Base-by-base conservation (phyloP, 108 stramenopile species). In the Aurantiochytrium sp. region DNA sequence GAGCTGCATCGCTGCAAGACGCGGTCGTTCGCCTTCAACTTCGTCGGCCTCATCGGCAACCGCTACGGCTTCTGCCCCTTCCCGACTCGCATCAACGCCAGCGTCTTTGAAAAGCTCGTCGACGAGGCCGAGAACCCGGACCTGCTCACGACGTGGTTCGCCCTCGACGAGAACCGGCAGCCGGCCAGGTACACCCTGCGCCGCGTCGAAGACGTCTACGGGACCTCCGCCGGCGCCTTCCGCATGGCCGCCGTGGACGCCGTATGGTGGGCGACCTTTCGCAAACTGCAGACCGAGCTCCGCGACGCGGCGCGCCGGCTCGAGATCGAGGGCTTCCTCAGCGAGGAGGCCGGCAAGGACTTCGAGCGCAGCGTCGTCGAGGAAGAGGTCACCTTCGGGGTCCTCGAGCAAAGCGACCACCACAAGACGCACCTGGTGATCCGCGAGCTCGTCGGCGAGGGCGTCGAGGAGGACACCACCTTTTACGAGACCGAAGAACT, bases 21-120 rank as follows among this genome's bases (percentile, higher is more conserved):
- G 32, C 12, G 45, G n/a, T 81, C 73, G n/a, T 17, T 81, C 2
- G 73, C 42, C 6, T 48, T 81, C 30, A 81, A 48, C 45, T 81
- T 81, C 24, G 36, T 81, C 42, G 73, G 73, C 45, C 21, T 81
- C 1, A 24, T 81, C 24, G 73, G 73, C 45, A 81, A 41, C 39
- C 21, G 45, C 24, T 81, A 81, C 73, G 73, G 73, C 27, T 81
- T 48, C 73, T 48, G 73, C 27, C 73, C 73, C 21, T 81, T 81
- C 45, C 73, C 73, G 2, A 48, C 73, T 22, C n/a, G 1, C 6
- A 81, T 81, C 3, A 12, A 81, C 50, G 45, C 73, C n/a, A 24
- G 24, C 6, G 27, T 81, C 27, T 81, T 81, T 30, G 73, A 81
- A 48, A 48, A 41, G 45, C 45, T 81, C 42, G n/a, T 48, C 45